Evolutionary conservation across 2,329 filamentous ascomycete genomes (phyloP).

Genomic region (Phialophora macrospora): DNA sequence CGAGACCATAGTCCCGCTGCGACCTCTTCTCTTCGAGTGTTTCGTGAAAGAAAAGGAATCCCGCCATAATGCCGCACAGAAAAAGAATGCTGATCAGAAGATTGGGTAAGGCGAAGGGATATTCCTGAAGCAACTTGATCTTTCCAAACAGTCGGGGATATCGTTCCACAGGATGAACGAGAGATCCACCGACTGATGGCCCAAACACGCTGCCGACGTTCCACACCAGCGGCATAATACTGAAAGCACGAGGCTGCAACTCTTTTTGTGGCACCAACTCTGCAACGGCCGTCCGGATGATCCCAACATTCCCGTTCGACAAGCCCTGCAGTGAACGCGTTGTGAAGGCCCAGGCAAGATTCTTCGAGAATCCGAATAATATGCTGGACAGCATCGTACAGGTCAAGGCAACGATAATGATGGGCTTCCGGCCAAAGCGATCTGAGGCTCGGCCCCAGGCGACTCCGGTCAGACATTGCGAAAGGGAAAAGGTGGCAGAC

Average conservation of each 20-base stretch:
- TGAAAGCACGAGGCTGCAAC: constrained; percentile 86
- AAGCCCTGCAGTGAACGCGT: constrained; percentile 79
- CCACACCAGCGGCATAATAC: constrained; percentile 91
- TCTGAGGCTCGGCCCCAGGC: constrained; percentile 80
- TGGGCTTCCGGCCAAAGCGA: constrained; percentile 77
- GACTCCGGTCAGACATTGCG: constrained; percentile 73
- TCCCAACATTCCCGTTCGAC: constrained; percentile 92
- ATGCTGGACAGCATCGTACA: constrained; percentile 83
- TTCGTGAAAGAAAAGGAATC: constrained; percentile 82
- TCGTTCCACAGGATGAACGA: constrained; percentile 78
- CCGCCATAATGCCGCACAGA: constrained; percentile 73
- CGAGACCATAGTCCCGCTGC: constrained; percentile 73
- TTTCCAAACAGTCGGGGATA: constrained; percentile 72
- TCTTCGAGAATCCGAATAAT: constrained; percentile 82
- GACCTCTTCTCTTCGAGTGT: constrained; percentile 75
- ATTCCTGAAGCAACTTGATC: constrained; percentile 70
- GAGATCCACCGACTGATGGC: constrained; percentile 82
- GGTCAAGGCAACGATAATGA: constrained; percentile 73
- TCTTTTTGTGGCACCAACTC: constrained; percentile 88
- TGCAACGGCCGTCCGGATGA: constrained; percentile 87
- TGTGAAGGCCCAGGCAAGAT: constrained; percentile 76
- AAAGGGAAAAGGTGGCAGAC: constrained; percentile 72
- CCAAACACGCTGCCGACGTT: constrained; percentile 86
- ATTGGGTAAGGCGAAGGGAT: constrained; percentile 85
- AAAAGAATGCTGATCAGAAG: constrained; percentile 78